Base-by-base conservation (phyloP, 2,329 filamentous ascomycete species). In the Cadophora sp. region DNA sequence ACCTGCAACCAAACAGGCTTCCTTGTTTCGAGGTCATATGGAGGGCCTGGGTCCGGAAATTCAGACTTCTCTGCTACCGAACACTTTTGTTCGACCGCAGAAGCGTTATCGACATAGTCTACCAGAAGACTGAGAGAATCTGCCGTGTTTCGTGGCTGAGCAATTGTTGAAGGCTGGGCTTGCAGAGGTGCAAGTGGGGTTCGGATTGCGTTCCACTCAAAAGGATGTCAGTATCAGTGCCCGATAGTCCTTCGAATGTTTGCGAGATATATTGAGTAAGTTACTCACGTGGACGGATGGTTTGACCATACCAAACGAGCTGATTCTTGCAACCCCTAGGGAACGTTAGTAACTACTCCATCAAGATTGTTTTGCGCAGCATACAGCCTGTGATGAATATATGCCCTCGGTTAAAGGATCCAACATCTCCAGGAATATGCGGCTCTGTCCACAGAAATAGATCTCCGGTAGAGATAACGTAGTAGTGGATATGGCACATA, bases 371-470 rank as follows among this genome's bases (percentile, higher is more conserved):
- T 12, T 12, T 37, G 34, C 14, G 34, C 8, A 19, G 19, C 40
- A 43, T 43, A 43, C 40, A 67, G 14, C 62, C 62, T 43, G 60
- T 46, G 27, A 69, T 46, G 8, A 69, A 69, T 26, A 51, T 14
- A 55, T 65, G 62, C 0, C 62, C 68, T 11, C 53, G 46, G 31
- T 43, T 58, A 6, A 60, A 56, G 27, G 68, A 55, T 1, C 7
- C n/a, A 19, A 19, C 22, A 43, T 68, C 65, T 6, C 43, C 34
- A 16, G 31, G 12, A 31, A 12, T 51, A 1, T 40, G 34, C 19
- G 68, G 26, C 29, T 58, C 53, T 3, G 58, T 60, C 69, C 69
- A 71, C 14, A 68, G 58, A 2, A 71, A 26, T 4, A 71, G 24
- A 27, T 71, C 51, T 9, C 68, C 61, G 4, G 56, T 63, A 2